Conservation (phyloP, 1,284 basidiomycete genomes). For the Melampsora abietis-canadensis region DNA sequence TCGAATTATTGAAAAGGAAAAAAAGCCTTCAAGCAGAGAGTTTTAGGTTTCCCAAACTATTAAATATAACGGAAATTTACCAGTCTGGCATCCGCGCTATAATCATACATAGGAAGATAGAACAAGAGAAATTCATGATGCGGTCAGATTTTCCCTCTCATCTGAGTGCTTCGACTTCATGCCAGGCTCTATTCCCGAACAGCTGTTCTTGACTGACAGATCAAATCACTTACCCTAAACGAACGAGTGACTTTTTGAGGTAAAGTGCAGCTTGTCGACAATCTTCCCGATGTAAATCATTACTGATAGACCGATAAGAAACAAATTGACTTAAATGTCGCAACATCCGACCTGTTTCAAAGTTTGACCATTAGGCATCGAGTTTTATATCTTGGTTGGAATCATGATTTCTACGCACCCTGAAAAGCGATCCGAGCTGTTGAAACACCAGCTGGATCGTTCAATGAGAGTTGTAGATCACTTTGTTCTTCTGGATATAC, state of each 20-base stretch:
- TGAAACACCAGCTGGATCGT: neutral
- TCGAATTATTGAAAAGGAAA: neutral
- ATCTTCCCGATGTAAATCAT: conserved; percentile 65
- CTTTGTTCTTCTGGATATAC: conserved; percentile 58
- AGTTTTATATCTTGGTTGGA: neutral
- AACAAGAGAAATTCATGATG: too few species aligned
- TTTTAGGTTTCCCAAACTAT: neutral
- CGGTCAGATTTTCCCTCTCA: neutral
- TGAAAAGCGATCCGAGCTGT: conserved; percentile 30
- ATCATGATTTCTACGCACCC: conserved; percentile 1
- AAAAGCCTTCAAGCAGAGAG: too few species aligned
- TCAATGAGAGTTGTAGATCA: conserved; percentile 74
- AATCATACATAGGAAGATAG: too few species aligned
- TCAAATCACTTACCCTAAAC: conserved; percentile 60
- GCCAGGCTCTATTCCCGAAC: neutral
- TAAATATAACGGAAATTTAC: conserved; percentile 56
- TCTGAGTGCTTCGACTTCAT: neutral
- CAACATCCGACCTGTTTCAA: conserved; percentile 53
- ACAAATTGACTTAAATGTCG: conserved; percentile 78
- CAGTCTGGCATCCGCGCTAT: conserved; percentile 68
- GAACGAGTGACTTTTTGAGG: conserved; percentile 76
- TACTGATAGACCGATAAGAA: conserved; percentile 79
- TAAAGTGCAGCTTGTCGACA: conserved; percentile 88
- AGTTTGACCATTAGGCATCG: neutral
- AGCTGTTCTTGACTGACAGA: neutral